Conservation (phyloP, 192 early-diverging fungal species). For the Haplosporangium gracile region DNA sequence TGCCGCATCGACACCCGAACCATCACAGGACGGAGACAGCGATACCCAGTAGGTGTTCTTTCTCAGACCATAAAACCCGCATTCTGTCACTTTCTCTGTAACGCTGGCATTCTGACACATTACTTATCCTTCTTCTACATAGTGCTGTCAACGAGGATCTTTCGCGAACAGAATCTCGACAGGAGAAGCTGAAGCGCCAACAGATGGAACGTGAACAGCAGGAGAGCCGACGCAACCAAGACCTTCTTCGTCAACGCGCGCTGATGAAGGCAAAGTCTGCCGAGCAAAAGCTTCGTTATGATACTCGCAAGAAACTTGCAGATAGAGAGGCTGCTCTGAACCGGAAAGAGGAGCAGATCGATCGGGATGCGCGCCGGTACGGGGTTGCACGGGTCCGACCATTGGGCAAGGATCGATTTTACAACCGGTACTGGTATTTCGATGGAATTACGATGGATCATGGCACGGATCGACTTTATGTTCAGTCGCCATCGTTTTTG, state of each 20-base stretch:
- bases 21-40: slow-evolving; percentile 22
- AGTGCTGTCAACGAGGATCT: slow-evolving; percentile 2
- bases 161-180: slow-evolving; percentile 58
- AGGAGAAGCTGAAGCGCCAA: slow-evolving; percentile 59
- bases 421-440: slow-evolving; percentile 92
- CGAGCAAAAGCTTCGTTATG: slow-evolving; percentile 56
- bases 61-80: background rate
- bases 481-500: slow-evolving; percentile 62
- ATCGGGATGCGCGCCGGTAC: slow-evolving; percentile 74
- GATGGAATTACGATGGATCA: slow-evolving; percentile 80
- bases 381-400: slow-evolving; percentile 77
- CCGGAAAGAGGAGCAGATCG: slow-evolving; percentile 74
- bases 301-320: slow-evolving; percentile 63
- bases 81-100: no score
- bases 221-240: slow-evolving; percentile 57
- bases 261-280: slow-evolving; percentile 53
- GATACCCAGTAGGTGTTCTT: slow-evolving; percentile 3
- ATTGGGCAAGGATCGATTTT: slow-evolving; percentile 88
- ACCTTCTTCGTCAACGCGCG: slow-evolving; percentile 59
- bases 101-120: background rate
- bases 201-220: slow-evolving; percentile 64
- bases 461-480: slow-evolving; percentile 72
- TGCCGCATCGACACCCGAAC: slow-evolving; percentile 41
- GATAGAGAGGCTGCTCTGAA: slow-evolving; percentile 65
- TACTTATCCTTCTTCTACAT: background rate